A percentile compares a stretch with the other conserved stretches of the same genome.
phyloP scores from a whole-genome alignment of 768 basidiomycete species.

The Boletus rubropictus region DNA sequence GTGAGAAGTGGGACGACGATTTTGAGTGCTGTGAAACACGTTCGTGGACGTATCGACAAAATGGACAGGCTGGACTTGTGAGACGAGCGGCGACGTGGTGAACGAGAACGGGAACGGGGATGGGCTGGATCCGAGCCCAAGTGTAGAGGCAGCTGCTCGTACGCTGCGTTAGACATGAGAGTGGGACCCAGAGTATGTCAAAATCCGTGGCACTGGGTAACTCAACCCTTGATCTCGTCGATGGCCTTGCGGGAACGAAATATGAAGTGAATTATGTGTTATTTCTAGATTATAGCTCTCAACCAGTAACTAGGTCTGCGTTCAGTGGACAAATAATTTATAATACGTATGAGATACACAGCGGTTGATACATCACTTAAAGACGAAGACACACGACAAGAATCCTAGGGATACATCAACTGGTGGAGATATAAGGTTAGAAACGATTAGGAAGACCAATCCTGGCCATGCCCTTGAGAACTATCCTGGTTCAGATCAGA shows the following conservation, averaged over 20 bases:
- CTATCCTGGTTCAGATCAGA: not conserved
- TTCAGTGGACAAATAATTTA: not conserved
- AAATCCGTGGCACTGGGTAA: not conserved
- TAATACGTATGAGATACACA: constrained; percentile 2
- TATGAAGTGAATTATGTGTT: no score
- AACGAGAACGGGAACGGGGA: constrained; percentile 19
- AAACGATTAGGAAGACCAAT: not conserved
- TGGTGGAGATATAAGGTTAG: not conserved
- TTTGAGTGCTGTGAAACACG: constrained; percentile 38
- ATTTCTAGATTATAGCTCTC: not conserved
- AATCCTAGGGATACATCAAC: not conserved
- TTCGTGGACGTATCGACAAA: constrained; percentile 32
- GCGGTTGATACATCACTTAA: not conserved
- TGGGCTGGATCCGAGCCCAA: constrained; percentile 31
- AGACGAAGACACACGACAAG: no score
- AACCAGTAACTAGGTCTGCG: no score
- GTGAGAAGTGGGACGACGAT: constrained; percentile 35
- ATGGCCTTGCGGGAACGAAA: not conserved
- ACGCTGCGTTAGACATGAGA: constrained; percentile 37
- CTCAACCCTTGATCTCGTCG: no score
- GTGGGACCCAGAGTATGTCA: not conserved
- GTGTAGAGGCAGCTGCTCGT: constrained; percentile 50
- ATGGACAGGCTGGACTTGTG: constrained; percentile 23
- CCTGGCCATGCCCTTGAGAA: not conserved
- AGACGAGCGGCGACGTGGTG: constrained; percentile 22